Conservation (phyloP, 208 protist species). For the Naegleria lovaniensis region DNA sequence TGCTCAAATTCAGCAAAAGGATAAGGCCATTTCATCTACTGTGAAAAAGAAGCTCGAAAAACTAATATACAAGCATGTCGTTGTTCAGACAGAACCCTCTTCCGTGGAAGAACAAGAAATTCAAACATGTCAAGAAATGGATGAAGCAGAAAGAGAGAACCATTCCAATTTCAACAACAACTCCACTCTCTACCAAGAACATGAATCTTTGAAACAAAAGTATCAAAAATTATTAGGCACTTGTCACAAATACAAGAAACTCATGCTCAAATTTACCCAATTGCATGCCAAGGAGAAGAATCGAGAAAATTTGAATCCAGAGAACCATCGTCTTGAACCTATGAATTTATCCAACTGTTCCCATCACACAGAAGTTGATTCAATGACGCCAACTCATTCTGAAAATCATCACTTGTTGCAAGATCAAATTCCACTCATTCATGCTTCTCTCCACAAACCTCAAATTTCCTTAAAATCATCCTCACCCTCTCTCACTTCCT, state of each 20-base stretch:
- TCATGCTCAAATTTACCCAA: conserved; percentile 1
- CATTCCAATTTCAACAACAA: not conserved
- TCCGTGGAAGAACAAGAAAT: not conserved
- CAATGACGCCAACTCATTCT: too few species aligned
- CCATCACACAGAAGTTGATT: not conserved
- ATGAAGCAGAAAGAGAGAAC: not conserved
- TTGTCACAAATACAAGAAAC: conserved; percentile 18
- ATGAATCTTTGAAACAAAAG: not conserved
- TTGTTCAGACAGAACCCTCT: not conserved
- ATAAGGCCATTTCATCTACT: not conserved
- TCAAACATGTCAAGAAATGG: not conserved
- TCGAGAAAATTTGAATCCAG: conserved; percentile 16
- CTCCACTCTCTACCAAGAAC: not conserved
- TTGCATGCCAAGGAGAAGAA: conserved; percentile 33
- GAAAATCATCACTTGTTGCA: not conserved
- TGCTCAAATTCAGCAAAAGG: conserved; percentile 24
- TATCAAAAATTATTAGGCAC: conserved; percentile 5
- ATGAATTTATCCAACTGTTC: not conserved
- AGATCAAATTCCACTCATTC: not conserved
- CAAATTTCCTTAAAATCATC: too few species aligned
- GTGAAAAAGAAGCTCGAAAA: not conserved
- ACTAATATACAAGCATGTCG: not conserved
- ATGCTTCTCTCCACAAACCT: not conserved
- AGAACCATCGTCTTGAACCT: conserved; percentile 42
- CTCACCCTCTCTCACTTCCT: not conserved